Percentiles rank a stretch among this genome's conserved stretches.
Evolutionary conservation across 257 asterid species (phyloP).

Genomic region (Salvia miltiorrhiza): DNA sequence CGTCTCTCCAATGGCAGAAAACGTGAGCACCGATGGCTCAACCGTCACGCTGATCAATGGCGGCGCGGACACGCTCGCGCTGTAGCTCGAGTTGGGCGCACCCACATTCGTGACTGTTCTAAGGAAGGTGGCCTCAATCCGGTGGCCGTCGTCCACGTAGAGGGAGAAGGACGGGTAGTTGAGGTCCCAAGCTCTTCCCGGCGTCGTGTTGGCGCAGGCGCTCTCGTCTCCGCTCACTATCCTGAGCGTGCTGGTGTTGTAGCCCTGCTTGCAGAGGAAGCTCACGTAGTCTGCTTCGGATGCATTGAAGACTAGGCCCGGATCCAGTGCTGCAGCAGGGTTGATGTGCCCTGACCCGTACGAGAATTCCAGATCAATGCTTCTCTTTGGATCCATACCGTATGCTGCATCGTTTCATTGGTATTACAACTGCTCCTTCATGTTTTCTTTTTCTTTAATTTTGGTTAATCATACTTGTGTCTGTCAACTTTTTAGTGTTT

Average conservation of each 20-base stretch:
- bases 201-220: constrained; percentile 25
- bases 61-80: constrained; percentile 9
- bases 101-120: constrained; percentile 35
- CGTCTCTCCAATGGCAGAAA: constrained; percentile 27
- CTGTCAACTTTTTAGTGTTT: too few relatives aligned
- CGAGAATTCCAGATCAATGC: constrained; percentile 21
- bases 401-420: constrained; percentile 20
- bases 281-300: constrained; percentile 26
- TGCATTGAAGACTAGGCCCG: constrained; percentile 30
- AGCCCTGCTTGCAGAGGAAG: constrained; percentile 34
- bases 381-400: constrained; percentile 22
- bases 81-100: constrained; percentile 21
- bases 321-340: constrained; percentile 25
- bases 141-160: constrained; percentile 22
- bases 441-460: too few relatives aligned
- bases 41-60: constrained; percentile 10
- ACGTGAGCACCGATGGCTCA: constrained; percentile 28
- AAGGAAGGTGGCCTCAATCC: constrained; percentile 15
- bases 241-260: constrained; percentile 19
- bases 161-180: constrained; percentile 30
- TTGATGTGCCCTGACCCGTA: constrained; percentile 31
- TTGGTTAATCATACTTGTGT: too few relatives aligned
- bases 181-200: too few relatives aligned
- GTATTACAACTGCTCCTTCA: too few relatives aligned
- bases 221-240: constrained; percentile 25